Evolutionary conservation across 2,329 filamentous ascomycete species (phyloP).

Genomic region (Sporothrix phasma): DNA sequence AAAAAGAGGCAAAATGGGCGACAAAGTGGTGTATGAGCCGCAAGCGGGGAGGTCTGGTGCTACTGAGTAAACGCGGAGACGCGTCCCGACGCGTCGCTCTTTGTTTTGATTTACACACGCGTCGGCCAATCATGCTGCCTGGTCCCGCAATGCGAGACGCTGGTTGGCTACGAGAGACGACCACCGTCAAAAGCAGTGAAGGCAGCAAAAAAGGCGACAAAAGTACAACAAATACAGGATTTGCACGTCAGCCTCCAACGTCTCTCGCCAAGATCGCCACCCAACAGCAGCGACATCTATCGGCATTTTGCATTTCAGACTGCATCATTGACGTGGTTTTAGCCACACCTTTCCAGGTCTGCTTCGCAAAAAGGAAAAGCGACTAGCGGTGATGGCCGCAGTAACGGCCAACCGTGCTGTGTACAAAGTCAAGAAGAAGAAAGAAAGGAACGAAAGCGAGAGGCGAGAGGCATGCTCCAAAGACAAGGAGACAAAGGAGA

Average conservation of each 20-base stretch:
- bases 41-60: conserved; percentile 2
- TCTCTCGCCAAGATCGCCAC: neutral
- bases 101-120: conserved; percentile 18
- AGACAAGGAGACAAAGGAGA: neutral
- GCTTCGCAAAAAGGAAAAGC: neutral
- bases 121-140: conserved; percentile 15
- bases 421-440: neutral
- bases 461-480: neutral
- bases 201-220: neutral
- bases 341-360: neutral
- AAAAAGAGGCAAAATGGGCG: neutral
- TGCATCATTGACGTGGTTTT: neutral
- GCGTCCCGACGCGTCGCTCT: conserved; percentile 16
- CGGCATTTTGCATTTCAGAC: neutral
- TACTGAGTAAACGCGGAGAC: conserved; percentile 16
- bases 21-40: neutral
- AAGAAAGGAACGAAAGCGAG: neutral
- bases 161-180: neutral
- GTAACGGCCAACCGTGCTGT: neutral
- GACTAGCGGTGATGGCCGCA: neutral
- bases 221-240: no score
- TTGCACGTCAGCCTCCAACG: neutral
- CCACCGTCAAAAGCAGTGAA: neutral
- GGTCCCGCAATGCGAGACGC: conserved; percentile 9
- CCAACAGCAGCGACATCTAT: neutral